A percentile compares a stretch with the other conserved stretches of the same genome.
phyloP scores from a whole-genome alignment of 1,284 basidiomycete species.

The Cystobasidium sp. region DNA sequence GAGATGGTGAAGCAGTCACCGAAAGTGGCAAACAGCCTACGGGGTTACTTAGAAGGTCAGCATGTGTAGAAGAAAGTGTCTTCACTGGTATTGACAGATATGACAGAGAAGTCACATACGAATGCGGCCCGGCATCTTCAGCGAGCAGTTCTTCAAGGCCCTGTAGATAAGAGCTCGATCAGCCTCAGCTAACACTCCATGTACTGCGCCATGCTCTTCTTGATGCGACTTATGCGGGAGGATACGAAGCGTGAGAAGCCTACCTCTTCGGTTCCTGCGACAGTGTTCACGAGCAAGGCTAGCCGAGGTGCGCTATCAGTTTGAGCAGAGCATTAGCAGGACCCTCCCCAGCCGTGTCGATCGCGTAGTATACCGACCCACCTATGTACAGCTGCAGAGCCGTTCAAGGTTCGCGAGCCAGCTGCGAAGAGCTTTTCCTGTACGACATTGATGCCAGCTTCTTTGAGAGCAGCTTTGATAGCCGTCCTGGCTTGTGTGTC shows the following conservation, averaged over 20 bases:
- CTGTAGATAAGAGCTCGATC: background rate
- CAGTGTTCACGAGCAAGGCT: conserved; percentile 1
- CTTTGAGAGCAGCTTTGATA: conserved; percentile 6
- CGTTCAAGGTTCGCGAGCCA: background rate
- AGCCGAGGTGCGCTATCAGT: background rate
- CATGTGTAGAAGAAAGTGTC: too few relatives aligned
- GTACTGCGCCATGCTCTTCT: background rate
- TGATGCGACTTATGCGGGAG: background rate
- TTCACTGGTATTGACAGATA: too few relatives aligned
- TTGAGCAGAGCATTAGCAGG: background rate
- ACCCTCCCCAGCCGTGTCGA: background rate
- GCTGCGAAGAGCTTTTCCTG: conserved; percentile 4
- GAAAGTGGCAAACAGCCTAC: conserved; percentile 1
- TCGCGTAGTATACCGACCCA: background rate
- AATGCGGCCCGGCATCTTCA: background rate
- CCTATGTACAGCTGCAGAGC: background rate
- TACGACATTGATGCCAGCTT: background rate
- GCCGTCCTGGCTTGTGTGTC: conserved; percentile 30
- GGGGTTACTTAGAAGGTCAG: too few relatives aligned
- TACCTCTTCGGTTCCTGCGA: conserved; percentile 1
- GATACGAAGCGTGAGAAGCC: background rate
- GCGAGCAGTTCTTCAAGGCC: background rate
- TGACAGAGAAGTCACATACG: background rate
- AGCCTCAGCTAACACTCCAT: background rate
- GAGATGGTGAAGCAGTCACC: conserved; percentile 12